Percentiles rank a stretch among this genome's conserved stretches.
Evolutionary conservation across 2,329 filamentous ascomycete genomes (phyloP).

Genomic region (Diaporthe amygdali): DNA sequence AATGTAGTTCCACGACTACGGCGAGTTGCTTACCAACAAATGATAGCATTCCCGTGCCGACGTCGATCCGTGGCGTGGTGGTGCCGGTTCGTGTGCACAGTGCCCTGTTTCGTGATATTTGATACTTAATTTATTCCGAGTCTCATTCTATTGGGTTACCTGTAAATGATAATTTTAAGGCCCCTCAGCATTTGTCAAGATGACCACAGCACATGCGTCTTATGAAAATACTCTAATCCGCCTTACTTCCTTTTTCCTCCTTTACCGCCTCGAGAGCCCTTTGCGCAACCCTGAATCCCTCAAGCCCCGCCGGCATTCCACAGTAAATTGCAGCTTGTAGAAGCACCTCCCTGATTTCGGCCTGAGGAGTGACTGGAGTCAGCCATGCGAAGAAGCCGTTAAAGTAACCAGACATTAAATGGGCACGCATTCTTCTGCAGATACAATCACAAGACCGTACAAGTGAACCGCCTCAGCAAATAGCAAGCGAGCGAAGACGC

Average conservation of each 20-base stretch:
- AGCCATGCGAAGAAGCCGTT: neutral
- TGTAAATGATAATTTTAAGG: too few species aligned
- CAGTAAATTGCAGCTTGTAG: slow-evolving; percentile 51
- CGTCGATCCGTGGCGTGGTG: neutral
- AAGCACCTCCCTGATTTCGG: slow-evolving; percentile 67
- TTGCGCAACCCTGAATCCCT: slow-evolving; percentile 42
- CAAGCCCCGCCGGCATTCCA: slow-evolving; percentile 48
- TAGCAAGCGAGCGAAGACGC: neutral
- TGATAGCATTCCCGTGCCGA: too few species aligned
- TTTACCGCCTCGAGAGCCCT: slow-evolving; percentile 35
- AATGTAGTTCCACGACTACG: too few species aligned
- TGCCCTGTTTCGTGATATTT: too few species aligned
- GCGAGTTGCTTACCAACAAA: neutral
- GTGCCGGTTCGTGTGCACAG: too few species aligned
- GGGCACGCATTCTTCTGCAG: neutral
- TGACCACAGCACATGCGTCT: too few species aligned
- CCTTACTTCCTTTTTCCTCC: slow-evolving; percentile 36
- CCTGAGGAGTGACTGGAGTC: neutral
- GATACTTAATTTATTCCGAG: too few species aligned
- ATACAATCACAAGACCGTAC: neutral
- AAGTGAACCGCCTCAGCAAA: neutral
- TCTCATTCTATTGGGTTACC: too few species aligned
- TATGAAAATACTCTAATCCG: neutral
- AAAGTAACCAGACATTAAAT: too few species aligned
- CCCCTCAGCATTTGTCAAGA: too few species aligned